Evolutionary conservation across 139 green algal species (phyloP).

Genomic region (Raphidocelis subcapitata): DNA sequence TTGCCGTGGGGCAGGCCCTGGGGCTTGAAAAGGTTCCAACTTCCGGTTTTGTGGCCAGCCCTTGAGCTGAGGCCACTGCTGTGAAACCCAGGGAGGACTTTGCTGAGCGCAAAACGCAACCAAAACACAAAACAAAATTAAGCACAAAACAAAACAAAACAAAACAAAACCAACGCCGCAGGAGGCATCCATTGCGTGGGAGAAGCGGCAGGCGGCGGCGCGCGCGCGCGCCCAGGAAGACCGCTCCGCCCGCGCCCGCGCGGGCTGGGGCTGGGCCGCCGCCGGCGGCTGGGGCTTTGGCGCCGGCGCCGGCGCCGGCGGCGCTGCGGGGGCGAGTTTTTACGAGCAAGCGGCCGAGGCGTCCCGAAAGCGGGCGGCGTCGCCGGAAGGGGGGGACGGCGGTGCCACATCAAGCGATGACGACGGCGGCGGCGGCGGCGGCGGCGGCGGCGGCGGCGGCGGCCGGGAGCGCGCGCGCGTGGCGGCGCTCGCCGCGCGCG

Average conservation of each 20-base stretch:
- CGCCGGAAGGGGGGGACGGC: neutral
- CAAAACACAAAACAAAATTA: neutral
- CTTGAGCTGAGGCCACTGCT: neutral
- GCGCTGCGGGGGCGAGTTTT: conserved; percentile 14
- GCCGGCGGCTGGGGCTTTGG: conserved; percentile 4
- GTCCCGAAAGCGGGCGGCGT: neutral
- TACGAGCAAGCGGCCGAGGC: conserved; percentile 18
- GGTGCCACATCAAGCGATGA: neutral
- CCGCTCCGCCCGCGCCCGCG: neutral
- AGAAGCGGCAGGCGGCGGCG: conserved; percentile 30
- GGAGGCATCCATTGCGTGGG: conserved; percentile 39
- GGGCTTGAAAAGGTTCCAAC: neutral
- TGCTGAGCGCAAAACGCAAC: neutral
- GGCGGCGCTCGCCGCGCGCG: conserved; percentile 37
- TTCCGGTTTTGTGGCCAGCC: neutral
- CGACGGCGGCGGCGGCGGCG: neutral
- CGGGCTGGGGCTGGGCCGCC: neutral
- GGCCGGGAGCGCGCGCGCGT: conserved; percentile 28
- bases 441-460: neutral
- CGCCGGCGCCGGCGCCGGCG: neutral
- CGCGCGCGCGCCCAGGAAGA: conserved; percentile 9
- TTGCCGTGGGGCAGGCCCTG: neutral
- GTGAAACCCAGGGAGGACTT: neutral
- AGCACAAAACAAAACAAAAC: neutral
- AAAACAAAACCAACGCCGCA: conserved; percentile 3